Base-by-base conservation (phyloP, 208 protist genomes). In the Leishmania braziliensis region DNA sequence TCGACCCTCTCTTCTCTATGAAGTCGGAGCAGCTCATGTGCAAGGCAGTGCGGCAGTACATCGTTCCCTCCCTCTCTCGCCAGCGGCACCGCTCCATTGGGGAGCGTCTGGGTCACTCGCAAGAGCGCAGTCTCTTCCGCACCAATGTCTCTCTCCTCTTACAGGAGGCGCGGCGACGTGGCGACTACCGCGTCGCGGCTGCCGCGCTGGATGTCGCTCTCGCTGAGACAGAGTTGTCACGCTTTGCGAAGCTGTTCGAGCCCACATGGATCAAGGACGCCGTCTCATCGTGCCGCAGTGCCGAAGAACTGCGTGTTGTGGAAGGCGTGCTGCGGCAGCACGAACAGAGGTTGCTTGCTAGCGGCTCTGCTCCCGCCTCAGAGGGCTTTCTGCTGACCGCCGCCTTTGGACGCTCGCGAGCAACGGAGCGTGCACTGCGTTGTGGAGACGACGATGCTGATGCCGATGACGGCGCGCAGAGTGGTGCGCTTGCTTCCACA, bases 221-320 rank as follows among this genome's bases (percentile, higher is more conserved):
- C 23, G 65, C 81, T 16, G 82, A 91, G 46, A 51, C 73, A 16
- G 29, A n/a, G 12, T 46, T 51, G 43, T 73, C 84, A 6, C 54
- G 56, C 26, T 50, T 89, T 14, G 73, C 60, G 9, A 62, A 88
- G 65, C 69, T 79, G 60, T 43, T 94, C 33, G 92, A 96, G 23
- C 81, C 89, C 16, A 65, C 79, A 10, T 97, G 94, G 91, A 78
- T 92, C 3, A 93, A 90, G 77, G 92, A 94, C 73, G 94, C 91
- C 4, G 69, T 95, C 51, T 87, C 86, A 1, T 77, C 91, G 18
- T 96, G 92, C 78, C 69, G 62, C 33, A 90, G 56, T 18, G 46
- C 84, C 1, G 86, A 83, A 78, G 90, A 95, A 83, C 78, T 95
- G 82, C 86, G 76, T 0, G 48, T 48, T 48, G 80, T 97, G 62